Evolutionary conservation across 164 flowering plant species (phyloP).

Genomic region (Pachysandra terminalis): DNA sequence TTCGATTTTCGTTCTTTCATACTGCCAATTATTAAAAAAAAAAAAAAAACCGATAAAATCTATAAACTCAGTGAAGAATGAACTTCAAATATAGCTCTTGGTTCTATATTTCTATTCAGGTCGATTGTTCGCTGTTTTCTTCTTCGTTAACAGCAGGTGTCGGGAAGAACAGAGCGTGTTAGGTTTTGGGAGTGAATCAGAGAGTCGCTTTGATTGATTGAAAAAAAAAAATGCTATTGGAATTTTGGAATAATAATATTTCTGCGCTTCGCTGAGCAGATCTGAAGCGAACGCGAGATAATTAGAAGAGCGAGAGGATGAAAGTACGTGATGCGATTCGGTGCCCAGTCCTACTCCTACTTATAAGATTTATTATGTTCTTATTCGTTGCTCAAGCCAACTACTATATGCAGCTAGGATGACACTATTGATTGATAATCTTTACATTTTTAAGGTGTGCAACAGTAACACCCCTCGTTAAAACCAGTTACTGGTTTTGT

Average conservation of each 20-base stretch:
- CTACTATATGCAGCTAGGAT: no score
- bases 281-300: no score
- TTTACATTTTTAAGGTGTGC: no score
- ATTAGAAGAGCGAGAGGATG: no score
- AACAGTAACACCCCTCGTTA: no score
- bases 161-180: slow-evolving; percentile 3
- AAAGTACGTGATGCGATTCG: no score
- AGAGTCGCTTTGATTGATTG: not conserved
- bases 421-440: no score
- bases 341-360: no score
- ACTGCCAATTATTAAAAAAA: not conserved
- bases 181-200: slow-evolving; percentile 8
- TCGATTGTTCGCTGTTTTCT: not conserved
- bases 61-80: not conserved
- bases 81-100: not conserved
- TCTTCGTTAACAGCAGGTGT: not conserved
- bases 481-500: no score
- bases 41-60: not conserved
- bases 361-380: no score
- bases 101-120: not conserved
- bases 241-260: not conserved
- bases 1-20: slow-evolving; percentile 69
- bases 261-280: not conserved
- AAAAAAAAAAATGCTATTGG: not conserved
- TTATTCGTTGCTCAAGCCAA: no score